A percentile compares a stretch with the other conserved stretches of the same genome.
These are phyloP conservation scores for Corinectria fuckeliana DNA, from an alignment of 2,329 filamentous ascomycete genomes.

Conservation along the genomic window DNA sequence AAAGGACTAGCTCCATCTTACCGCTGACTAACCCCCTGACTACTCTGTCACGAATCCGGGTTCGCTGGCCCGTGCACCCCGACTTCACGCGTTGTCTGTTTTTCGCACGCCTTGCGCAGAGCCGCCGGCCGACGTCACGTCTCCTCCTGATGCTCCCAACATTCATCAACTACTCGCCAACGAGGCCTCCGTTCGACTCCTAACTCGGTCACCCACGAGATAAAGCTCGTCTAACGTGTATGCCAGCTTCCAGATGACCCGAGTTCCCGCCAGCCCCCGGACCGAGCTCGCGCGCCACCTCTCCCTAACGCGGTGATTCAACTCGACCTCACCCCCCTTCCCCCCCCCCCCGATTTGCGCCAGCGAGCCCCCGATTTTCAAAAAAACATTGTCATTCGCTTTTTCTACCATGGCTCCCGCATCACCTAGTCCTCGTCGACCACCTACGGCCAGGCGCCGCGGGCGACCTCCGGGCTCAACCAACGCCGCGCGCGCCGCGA, in stretches of 20 bases:
- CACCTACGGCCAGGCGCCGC: slow-evolving; percentile 52
- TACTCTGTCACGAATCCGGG: slow-evolving; percentile 10
- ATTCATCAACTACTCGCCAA: slow-evolving; percentile 39
- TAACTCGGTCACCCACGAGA: slow-evolving; percentile 21
- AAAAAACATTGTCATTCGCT: slow-evolving; percentile 21
- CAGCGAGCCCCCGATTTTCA: slow-evolving; percentile 20
- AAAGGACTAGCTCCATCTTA: slow-evolving; percentile 11
- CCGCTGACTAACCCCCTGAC: slow-evolving; percentile 21
- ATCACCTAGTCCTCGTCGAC: slow-evolving; percentile 49
- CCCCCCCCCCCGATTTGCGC: slow-evolving; percentile 19
- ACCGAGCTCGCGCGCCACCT: slow-evolving; percentile 42
- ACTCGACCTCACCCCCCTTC: slow-evolving; percentile 9
- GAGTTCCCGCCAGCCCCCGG: slow-evolving; percentile 38
- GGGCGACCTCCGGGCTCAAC: slow-evolving; percentile 54
- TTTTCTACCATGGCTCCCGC: slow-evolving; percentile 41
- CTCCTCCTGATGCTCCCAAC: slow-evolving; percentile 40
- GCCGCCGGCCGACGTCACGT: slow-evolving; percentile 45
- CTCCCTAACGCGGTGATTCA: slow-evolving; percentile 38
- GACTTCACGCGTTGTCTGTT: slow-evolving; percentile 52
- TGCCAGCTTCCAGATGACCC: slow-evolving; percentile 37
- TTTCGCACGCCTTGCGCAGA: slow-evolving; percentile 43
- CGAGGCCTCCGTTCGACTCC: slow-evolving; percentile 28
- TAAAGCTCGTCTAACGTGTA: slow-evolving; percentile 13
- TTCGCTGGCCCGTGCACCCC: slow-evolving; percentile 40
- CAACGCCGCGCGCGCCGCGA: slow-evolving; percentile 49